Percentiles rank a stretch among this genome's conserved stretches.
Conservation (phyloP, 2,329 filamentous ascomycete genomes). For the Saccharata proteae region DNA sequence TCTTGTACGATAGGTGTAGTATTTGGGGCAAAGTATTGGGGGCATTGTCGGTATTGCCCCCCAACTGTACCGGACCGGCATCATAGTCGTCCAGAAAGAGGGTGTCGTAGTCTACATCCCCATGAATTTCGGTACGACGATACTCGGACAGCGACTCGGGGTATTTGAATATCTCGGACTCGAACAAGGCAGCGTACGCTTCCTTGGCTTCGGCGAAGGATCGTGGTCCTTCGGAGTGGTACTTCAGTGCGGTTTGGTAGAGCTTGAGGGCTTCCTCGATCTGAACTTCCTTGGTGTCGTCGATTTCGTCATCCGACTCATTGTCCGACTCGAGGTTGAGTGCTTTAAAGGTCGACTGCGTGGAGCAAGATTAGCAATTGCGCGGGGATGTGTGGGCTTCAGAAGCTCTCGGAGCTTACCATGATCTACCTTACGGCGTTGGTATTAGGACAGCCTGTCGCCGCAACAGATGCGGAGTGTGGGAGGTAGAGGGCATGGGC, state of each 20-base stretch:
- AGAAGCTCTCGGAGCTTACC: no score
- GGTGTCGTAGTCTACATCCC: conserved; percentile 30
- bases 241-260: conserved; percentile 81
- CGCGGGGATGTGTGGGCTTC: no score
- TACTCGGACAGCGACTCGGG: conserved; percentile 80
- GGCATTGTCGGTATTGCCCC: conserved; percentile 56
- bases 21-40: conserved; percentile 79
- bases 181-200: conserved; percentile 75
- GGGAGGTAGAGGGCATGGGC: no score
- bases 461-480: no score
- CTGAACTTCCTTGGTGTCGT: conserved; percentile 91
- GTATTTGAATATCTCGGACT: conserved; percentile 88
- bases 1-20: conserved; percentile 88
- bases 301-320: conserved; percentile 77
- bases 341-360: conserved; percentile 55
- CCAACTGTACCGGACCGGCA: conserved; percentile 30
- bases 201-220: conserved; percentile 64
- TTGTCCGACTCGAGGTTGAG: conserved; percentile 93
- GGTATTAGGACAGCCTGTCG: no score
- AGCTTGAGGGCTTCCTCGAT: conserved; percentile 94
- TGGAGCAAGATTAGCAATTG: conserved; percentile 4
- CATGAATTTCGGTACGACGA: conserved; percentile 51
- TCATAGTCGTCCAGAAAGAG: conserved; percentile 27
- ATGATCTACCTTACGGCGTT: no score
- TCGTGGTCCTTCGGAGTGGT: conserved; percentile 73